Evolutionary conservation across 2,329 filamentous ascomycete species (phyloP).

Genomic region (Fusarium papillatum): DNA sequence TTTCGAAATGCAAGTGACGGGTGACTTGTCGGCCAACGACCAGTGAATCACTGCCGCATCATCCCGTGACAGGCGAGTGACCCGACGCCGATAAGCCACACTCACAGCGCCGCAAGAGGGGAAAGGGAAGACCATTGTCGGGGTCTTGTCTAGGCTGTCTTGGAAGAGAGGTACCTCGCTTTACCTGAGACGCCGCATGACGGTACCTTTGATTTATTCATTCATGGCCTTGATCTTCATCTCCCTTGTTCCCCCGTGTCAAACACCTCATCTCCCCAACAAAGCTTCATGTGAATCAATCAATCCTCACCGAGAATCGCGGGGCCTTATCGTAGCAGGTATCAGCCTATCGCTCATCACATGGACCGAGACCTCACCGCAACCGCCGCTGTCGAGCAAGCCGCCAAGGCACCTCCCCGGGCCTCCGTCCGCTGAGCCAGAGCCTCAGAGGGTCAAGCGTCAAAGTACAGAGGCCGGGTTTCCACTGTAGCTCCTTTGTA

Average conservation of each 20-base stretch:
- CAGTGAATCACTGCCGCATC: conserved; percentile 49
- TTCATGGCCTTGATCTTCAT: conserved; percentile 1
- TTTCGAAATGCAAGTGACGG: conserved; percentile 40
- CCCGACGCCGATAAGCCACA: conserved; percentile 46
- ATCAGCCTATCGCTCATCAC: conserved; percentile 29
- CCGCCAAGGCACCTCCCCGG: conserved; percentile 28
- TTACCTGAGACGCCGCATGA: conserved; percentile 19
- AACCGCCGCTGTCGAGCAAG: conserved; percentile 7
- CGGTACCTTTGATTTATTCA: conserved; percentile 17
- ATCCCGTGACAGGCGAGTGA: conserved; percentile 46
- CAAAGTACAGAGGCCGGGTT: conserved; percentile 21
- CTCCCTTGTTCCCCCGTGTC: conserved; percentile 5
- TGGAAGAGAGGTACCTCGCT: conserved; percentile 24
- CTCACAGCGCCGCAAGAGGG: conserved; percentile 11
- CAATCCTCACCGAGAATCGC: conserved; percentile 32
- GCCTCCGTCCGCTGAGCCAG: conserved; percentile 1
- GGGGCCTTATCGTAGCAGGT: conserved; percentile 40
- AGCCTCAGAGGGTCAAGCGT: conserved; percentile 29
- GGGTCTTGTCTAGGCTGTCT: neutral
- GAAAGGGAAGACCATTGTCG: neutral
- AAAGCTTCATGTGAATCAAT: conserved; percentile 5
- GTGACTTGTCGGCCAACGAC: conserved; percentile 41
- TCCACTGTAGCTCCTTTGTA: conserved; percentile 35
- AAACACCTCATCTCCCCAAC: conserved; percentile 14
- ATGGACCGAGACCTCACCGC: conserved; percentile 20